phyloP scores from a whole-genome alignment of 1,284 basidiomycete genomes.

The Boletellus dicymbophilus region DNA sequence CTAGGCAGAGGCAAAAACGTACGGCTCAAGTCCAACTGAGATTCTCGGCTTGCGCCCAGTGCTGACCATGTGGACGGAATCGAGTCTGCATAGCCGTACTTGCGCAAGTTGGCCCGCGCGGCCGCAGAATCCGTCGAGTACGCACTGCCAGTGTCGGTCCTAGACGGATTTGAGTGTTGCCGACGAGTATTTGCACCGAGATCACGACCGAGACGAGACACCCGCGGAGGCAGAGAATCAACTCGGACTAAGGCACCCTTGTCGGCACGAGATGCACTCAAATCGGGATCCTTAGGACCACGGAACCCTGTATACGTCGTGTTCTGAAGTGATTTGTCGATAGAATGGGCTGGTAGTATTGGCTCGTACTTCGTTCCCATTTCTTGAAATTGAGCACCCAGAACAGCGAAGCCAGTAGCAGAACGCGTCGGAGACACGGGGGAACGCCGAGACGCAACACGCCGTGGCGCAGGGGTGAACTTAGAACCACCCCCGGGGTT shows the following conservation, averaged over 20 bases:
- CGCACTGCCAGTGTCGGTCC: slow-evolving; percentile 21
- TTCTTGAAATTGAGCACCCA: not conserved
- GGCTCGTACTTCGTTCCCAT: not conserved
- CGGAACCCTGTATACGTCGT: not conserved
- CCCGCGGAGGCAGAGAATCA: not conserved
- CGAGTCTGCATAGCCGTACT: slow-evolving; percentile 24
- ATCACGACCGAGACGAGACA: slow-evolving; percentile 10
- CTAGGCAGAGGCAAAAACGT: slow-evolving; percentile 9
- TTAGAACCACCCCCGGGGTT: slow-evolving; percentile 12
- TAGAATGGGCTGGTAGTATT: not conserved
- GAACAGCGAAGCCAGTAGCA: not conserved
- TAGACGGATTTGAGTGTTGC: slow-evolving; percentile 5
- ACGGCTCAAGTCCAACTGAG: slow-evolving; percentile 16
- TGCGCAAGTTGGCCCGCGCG: slow-evolving; percentile 25
- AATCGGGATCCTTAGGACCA: not conserved
- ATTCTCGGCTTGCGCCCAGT: slow-evolving; percentile 13
- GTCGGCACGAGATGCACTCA: not conserved
- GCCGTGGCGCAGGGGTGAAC: slow-evolving; percentile 26
- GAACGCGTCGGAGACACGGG: slow-evolving; percentile 3
- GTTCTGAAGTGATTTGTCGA: not conserved
- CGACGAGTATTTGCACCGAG: not conserved
- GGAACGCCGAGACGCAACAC: slow-evolving; percentile 17
- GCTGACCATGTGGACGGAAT: slow-evolving; percentile 28
- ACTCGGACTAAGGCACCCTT: not conserved
- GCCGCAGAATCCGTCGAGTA: slow-evolving; percentile 30